Evolutionary conservation across 192 early-diverging fungal species (phyloP).

Genomic region (Linnemannia zychae): DNA sequence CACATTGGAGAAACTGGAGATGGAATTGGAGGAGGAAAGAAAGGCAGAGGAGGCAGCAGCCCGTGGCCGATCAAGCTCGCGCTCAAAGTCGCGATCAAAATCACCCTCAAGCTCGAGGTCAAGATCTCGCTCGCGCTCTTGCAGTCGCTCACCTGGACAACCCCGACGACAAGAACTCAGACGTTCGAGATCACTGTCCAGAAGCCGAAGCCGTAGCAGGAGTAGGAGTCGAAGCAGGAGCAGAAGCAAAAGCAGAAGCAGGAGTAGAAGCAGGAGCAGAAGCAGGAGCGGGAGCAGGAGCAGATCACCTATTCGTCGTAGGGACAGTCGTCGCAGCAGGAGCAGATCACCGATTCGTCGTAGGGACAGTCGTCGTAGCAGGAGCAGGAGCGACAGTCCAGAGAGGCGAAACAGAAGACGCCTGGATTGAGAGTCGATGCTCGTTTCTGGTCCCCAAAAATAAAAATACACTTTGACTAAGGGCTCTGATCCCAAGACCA

Average conservation of each 20-base stretch:
- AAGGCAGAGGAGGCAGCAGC: conserved; percentile 29
- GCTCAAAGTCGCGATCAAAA: conserved; percentile 48
- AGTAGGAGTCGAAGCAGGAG: neutral
- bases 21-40: conserved; percentile 47
- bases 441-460: neutral
- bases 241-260: conserved; percentile 13
- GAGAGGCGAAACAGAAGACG: conserved; percentile 21
- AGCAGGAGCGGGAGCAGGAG: conserved; percentile 24
- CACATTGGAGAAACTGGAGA: conserved; percentile 75
- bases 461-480: neutral
- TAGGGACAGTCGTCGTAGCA: conserved; percentile 2
- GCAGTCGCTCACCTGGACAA: conserved; percentile 14
- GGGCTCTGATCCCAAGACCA: too few relatives aligned
- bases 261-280: conserved; percentile 14
- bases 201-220: neutral
- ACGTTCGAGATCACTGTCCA: neutral
- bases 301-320: too few relatives aligned
- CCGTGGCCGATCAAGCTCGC: conserved; percentile 14
- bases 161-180: neutral
- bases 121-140: neutral
- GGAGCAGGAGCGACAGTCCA: conserved; percentile 28
- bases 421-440: neutral
- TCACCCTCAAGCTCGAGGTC: neutral
- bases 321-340: neutral
- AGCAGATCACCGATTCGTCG: neutral